Base-by-base conservation (phyloP, 257 asterid species). In the Solanum clarkiae region DNA sequence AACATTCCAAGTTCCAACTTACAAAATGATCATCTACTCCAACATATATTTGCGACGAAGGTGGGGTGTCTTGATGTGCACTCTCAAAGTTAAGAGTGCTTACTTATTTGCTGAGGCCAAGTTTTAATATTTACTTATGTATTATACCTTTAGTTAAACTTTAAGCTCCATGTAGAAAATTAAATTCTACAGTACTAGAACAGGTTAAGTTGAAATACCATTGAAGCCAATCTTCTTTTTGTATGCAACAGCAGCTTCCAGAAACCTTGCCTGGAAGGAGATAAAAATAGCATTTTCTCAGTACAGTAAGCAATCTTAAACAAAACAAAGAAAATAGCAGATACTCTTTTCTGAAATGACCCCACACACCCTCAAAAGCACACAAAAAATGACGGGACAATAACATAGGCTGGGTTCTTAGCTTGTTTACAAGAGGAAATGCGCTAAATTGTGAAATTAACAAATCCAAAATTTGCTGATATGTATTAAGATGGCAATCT, bases 191-290 rank as follows among this genome's bases (percentile, higher is more conserved):
- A 57, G 51, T 40, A 57, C 40, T 32, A 83, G 18, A 87, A 82
- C 56, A 36, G 14, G 44, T 45, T 40, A 69, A 20, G 13, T 20
- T 60, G 65, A 85, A 85, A 26, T 93, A 96, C 98, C 99, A 62
- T 97, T 95, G 93, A 97, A 95, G 62, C 99, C 99, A 88, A 97
- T 97, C 90, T 97, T 97, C 93, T 97, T 97, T 93, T 97, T 97
- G 86, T 94, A 93, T 80, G 97, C 95, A 80, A 93, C 98, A 62
- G 99, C 99, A 80, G 93, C 99, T 90, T 94, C 96, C 42, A 97
- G 81, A 89, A 97, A 97, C 86, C 94, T 94, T 44, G 99, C 99
- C 99, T 95, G 92, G 82, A 47, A 85, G 49, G 20, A 87, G 10
- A 32, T 80, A 62, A 22, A 75, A 82, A 79, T 60, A 16, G 72